Base-by-base conservation (phyloP, 495 filamentous ascomycete genomes). In the Penicillium soppii region DNA sequence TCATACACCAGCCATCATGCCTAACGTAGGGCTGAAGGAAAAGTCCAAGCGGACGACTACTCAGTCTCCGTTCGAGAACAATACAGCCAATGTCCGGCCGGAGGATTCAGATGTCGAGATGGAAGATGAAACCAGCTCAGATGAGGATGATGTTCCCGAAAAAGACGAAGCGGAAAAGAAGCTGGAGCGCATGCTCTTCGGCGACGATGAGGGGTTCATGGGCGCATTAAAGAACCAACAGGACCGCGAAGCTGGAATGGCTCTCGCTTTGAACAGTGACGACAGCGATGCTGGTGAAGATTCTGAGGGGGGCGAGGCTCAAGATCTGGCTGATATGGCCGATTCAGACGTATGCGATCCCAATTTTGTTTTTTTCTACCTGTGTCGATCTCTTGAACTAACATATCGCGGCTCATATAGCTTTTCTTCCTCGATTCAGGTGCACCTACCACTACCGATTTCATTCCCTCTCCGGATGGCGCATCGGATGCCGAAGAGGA, bases 121-220 rank as follows among this genome's bases (percentile, higher is more conserved):
- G 66, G 61, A 56, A 25, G 60, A 59, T 32, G 63, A 63, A 5
- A 58, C 52, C 7, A 66, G 56, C 21, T 63, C 61, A 7, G 71
- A 74, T 20, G 73, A 78, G 12, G 72, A 79, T 37, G 66, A 71
- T 42, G 41, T 57, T 26, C 67, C 74, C 13, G 84, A 86, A 36
- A 92, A 91, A 65, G 90, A 95, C 58, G 83, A 79, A 44, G 82
- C 85, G 26, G 92, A 97, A 63, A 79, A 82, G 59, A 90, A 90
- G 65, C 80, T 97, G 13, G 91, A 96, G 71, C 79, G 81, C 52
- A 75, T 95, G 51, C 86, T 97, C 2, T 88, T 97, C 42, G 92
- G 92, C 23, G 88, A 94, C 61, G 79, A 86, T 36, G 79, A 79
- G n/a, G 89, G 85, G 22, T 96, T 96, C 65, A 81, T 82, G 38